phyloP scores from a whole-genome alignment of 2,329 filamentous ascomycete genomes.

The Biscogniauxia mediterranea region DNA sequence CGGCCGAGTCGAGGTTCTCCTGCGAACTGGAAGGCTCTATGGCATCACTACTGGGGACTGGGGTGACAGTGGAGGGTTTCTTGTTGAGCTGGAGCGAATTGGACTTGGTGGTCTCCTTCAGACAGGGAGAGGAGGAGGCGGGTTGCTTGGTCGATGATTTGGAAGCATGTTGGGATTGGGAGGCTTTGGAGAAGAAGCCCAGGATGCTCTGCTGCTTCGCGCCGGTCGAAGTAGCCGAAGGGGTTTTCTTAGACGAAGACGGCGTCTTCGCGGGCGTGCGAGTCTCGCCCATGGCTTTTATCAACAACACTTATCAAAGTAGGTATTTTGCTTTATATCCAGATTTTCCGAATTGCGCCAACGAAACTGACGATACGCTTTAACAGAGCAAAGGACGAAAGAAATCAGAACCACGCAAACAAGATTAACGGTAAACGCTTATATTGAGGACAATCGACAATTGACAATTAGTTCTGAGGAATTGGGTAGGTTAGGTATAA shows the following conservation, averaged over 20 bases:
- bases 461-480: no score
- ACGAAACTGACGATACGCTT: no score
- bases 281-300: slow-evolving; percentile 30
- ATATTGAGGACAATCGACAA: no score
- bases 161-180: slow-evolving; percentile 29
- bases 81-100: slow-evolving; percentile 40
- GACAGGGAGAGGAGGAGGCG: slow-evolving; percentile 36
- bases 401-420: no score
- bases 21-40: slow-evolving; percentile 66
- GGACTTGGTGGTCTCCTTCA: slow-evolving; percentile 49
- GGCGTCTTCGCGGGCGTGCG: slow-evolving; percentile 36
- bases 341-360: no score
- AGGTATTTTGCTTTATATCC: no score
- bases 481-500: no score
- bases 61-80: slow-evolving; percentile 56
- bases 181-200: slow-evolving; percentile 73
- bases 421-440: no score
- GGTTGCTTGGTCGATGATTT: slow-evolving; percentile 27
- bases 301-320: no score
- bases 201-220: slow-evolving; percentile 74
- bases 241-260: slow-evolving; percentile 44
- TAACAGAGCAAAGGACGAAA: no score
- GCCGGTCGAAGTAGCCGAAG: slow-evolving; percentile 44
- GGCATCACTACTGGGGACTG: slow-evolving; percentile 78
- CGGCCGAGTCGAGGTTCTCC: slow-evolving; percentile 54